phyloP scores from a whole-genome alignment of 83 land plant genomes.

The Picea abies region DNA sequence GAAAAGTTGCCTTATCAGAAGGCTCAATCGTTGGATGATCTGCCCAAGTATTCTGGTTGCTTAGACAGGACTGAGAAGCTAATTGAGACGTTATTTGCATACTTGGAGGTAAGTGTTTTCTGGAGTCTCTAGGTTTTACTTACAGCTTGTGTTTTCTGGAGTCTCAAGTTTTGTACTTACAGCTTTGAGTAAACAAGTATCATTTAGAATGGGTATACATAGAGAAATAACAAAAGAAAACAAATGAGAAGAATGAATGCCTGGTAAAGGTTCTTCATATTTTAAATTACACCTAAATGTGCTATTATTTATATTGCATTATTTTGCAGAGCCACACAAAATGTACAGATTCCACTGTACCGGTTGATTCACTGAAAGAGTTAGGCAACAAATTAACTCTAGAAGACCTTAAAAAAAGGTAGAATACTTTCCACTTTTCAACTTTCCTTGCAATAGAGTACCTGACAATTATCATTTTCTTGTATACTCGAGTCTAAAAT shows the following conservation, averaged over 20 bases:
- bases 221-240: neutral
- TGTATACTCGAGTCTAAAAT: no score
- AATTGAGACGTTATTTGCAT: neutral
- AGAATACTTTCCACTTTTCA: neutral
- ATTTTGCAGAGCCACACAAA: neutral
- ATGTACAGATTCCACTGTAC: neutral
- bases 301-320: neutral
- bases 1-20: neutral
- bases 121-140: neutral
- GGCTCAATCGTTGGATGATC: neutral
- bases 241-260: neutral
- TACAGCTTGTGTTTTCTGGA: neutral
- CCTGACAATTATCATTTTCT: no score
- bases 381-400: neutral
- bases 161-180: neutral
- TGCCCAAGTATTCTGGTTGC: neutral
- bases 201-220: neutral
- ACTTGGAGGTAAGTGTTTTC: neutral
- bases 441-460: neutral
- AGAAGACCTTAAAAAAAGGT: constrained; percentile 10
- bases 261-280: neutral
- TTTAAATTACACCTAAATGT: neutral
- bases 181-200: neutral
- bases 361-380: neutral
- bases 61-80: neutral